These are phyloP conservation scores for Barnettozyma pratensis DNA, from an alignment of 805 yeast species.

Conservation along the genomic window DNA sequence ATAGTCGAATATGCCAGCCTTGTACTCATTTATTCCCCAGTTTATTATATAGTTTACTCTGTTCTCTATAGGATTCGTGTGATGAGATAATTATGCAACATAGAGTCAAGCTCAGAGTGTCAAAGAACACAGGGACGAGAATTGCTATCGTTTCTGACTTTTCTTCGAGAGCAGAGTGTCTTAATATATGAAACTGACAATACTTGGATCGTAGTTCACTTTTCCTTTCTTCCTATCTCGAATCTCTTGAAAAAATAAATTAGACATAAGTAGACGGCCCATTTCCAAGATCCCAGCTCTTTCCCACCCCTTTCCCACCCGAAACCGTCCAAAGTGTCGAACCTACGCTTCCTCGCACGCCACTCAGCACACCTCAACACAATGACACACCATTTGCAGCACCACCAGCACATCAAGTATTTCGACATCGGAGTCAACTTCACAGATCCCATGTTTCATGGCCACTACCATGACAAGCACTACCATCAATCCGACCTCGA, in stretches of 20 bases:
- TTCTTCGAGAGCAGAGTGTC: neutral
- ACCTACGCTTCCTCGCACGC: neutral
- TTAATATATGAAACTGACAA: too few species aligned
- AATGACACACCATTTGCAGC: neutral
- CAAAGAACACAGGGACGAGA: conserved; percentile 56
- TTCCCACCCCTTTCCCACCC: too few species aligned
- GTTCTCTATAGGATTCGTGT: conserved; percentile 25
- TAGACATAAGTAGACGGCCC: neutral
- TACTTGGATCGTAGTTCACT: too few species aligned
- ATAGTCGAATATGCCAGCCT: conserved; percentile 68
- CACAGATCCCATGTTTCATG: conserved; percentile 85
- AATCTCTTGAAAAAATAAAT: neutral
- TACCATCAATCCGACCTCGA: conserved; percentile 65
- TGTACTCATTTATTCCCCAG: conserved; percentile 7
- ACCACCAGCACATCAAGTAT: conserved; percentile 10
- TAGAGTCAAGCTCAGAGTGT: conserved; percentile 89
- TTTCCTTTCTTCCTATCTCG: too few species aligned
- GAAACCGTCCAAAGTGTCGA: neutral
- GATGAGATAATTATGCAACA: conserved; percentile 79
- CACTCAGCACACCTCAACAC: neutral
- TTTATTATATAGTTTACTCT: neutral
- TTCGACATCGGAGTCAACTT: conserved; percentile 65
- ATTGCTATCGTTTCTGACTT: conserved; percentile 40
- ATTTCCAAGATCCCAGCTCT: neutral
- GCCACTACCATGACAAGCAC: conserved; percentile 65